Evolutionary conservation across 495 filamentous ascomycete species (phyloP), one percentile per base, ranked within the genome.

Genomic region (Amphirosellinia nigrospora): DNA sequence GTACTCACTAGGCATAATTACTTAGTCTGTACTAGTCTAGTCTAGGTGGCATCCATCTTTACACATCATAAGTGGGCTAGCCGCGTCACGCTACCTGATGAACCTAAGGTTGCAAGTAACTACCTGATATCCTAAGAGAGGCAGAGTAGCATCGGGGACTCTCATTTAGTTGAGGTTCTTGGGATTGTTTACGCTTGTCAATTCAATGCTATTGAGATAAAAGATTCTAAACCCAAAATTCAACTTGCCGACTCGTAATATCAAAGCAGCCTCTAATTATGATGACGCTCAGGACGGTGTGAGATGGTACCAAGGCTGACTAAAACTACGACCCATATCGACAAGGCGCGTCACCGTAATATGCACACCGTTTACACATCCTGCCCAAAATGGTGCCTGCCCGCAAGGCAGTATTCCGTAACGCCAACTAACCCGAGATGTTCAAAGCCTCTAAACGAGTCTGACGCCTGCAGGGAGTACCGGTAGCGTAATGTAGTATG

Each of bases 251-350:
- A 21, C 55, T 58, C 19, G 32, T 36, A 36, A 10, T 58, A 58
- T 63, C 19, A 46, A 70, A 64, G 56, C 60, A 36, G 41, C 23
- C 13, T 64, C 59, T 70, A 70, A 62, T 39, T 48, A 64, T 69
- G 26, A 50, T 38, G 21, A 46, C n/a, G 36, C 3, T 21, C 45
- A 41, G 21, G 13, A 50, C 28, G 34, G 48, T 38, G 10, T 41
- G 32, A 34, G 26, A 4, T 11, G 15, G 32, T 39, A 28, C 45
- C 56, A 30, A 59, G 43, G 34, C 60, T 62, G 55, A 59, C 23
- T 69, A 13, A 28, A 68, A 53, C n/a, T 48, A 50, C 30, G 7
- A 34, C 26, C n/a, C 30, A 21, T 32, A 28, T 50, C n/a, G 43
- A 62, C 56, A 16, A 39, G 32, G 56, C 46, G 32, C 45, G 16